Percentiles rank a stretch among this genome's conserved stretches.
phyloP scores from a whole-genome alignment of 805 yeast species.

The Ogataea degrootiae region DNA sequence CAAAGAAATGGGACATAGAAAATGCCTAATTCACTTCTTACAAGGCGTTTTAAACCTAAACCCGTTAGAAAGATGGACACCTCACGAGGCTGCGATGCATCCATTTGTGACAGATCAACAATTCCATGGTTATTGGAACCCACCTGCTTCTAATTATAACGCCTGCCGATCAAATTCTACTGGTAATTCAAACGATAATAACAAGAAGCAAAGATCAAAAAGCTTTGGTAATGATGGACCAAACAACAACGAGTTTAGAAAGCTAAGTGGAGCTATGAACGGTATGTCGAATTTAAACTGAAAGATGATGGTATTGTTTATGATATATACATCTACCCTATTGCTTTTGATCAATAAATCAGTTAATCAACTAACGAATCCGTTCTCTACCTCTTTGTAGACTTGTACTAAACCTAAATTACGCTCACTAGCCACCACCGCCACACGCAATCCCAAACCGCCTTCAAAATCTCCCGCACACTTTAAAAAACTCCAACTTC shows the following conservation, averaged over 20 bases:
- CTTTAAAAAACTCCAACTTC: no score
- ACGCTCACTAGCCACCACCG: no score
- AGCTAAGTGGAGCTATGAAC: neutral
- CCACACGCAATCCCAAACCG: no score
- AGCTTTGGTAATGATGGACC: slow-evolving; percentile 14
- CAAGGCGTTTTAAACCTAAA: slow-evolving; percentile 73
- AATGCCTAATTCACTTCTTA: slow-evolving; percentile 70
- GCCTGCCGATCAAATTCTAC: slow-evolving; percentile 5
- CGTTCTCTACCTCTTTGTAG: no score
- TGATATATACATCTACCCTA: no score
- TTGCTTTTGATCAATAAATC: no score
- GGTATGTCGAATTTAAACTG: neutral
- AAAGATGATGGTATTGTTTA: no score
- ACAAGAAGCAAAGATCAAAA: slow-evolving; percentile 19
- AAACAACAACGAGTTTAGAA: neutral
- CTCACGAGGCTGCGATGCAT: slow-evolving; percentile 89
- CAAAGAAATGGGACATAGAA: slow-evolving; percentile 68
- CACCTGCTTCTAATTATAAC: slow-evolving; percentile 31
- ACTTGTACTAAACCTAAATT: no score
- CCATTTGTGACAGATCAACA: slow-evolving; percentile 74
- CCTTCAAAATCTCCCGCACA: no score
- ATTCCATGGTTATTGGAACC: slow-evolving; percentile 50
- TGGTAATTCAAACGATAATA: slow-evolving; percentile 2
- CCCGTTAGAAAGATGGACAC: slow-evolving; percentile 95
- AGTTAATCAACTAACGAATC: no score